phyloP scores from a whole-genome alignment of 2,329 filamentous ascomycete genomes.

The Onygenales sp. region DNA sequence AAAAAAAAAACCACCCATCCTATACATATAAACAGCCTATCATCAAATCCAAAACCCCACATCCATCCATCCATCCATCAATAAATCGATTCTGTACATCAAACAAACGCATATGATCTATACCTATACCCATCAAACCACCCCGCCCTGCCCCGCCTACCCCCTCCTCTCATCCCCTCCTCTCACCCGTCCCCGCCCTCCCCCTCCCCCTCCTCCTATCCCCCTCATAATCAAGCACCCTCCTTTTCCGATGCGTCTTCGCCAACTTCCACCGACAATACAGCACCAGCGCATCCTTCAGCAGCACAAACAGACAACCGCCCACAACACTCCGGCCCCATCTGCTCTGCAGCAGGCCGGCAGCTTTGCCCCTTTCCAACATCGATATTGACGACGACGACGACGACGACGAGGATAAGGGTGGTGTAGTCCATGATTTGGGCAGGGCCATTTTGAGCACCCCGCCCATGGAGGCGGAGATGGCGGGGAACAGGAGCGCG shows the following conservation, averaged over 20 bases:
- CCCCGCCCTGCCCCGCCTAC: too few relatives aligned
- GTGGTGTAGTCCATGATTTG: conserved; percentile 50
- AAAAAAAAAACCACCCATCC: background rate
- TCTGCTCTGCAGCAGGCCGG: conserved; percentile 65
- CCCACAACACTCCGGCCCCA: conserved; percentile 88
- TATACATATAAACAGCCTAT: too few relatives aligned
- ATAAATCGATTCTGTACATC: too few relatives aligned
- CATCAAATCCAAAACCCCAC: too few relatives aligned
- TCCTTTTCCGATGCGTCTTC: conserved; percentile 36
- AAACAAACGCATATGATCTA: too few relatives aligned
- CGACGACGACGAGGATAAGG: conserved; percentile 30
- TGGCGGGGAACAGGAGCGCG: conserved; percentile 68
- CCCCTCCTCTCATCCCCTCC: too few relatives aligned
- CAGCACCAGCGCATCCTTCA: conserved; percentile 59
- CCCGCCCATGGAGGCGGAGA: conserved; percentile 71
- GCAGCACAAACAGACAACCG: conserved; percentile 76
- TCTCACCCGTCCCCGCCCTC: background rate
- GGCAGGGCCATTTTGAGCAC: conserved; percentile 61
- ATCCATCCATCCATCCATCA: too few relatives aligned
- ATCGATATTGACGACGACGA: conserved; percentile 29
- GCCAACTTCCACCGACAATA: conserved; percentile 46
- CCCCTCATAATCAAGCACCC: conserved; percentile 38
- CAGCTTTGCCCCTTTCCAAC: conserved; percentile 33
- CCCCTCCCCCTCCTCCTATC: conserved; percentile 24
- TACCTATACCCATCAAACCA: too few relatives aligned